Conservation (phyloP, 345 rosid species). For the Litchi chinensis region DNA sequence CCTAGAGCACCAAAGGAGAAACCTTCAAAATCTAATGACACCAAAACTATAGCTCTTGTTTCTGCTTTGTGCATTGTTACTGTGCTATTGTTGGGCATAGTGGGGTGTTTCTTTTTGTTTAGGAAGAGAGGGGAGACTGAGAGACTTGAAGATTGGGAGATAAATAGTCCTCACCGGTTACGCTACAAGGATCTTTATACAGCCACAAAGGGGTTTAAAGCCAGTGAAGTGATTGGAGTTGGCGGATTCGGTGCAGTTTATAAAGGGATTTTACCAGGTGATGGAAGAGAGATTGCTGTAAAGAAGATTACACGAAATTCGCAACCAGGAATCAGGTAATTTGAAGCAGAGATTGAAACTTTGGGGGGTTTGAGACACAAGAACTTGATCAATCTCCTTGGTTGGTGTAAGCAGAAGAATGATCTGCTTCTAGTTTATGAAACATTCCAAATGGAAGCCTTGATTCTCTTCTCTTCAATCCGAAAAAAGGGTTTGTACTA, state of each 20-base stretch:
- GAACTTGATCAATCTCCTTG: slow-evolving; percentile 70
- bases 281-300: slow-evolving; percentile 55
- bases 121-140: slow-evolving; percentile 25
- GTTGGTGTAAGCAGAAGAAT: slow-evolving; percentile 64
- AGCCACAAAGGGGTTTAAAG: slow-evolving; percentile 65
- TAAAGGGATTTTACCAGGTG: slow-evolving; percentile 47
- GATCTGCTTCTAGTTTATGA: slow-evolving; percentile 79
- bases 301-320: slow-evolving; percentile 65
- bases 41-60: slow-evolving; percentile 40
- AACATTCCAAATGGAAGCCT: slow-evolving; percentile 72
- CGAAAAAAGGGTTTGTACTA: slow-evolving; percentile 30
- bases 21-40: slow-evolving; percentile 13
- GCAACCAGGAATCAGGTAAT: slow-evolving; percentile 70
- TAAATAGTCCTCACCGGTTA: slow-evolving; percentile 73
- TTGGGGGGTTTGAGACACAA: slow-evolving; percentile 71
- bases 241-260: slow-evolving; percentile 83
- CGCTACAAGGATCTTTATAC: slow-evolving; percentile 52
- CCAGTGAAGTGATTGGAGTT: slow-evolving; percentile 60
- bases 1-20: slow-evolving; percentile 40
- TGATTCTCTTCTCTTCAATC: slow-evolving; percentile 43
- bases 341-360: slow-evolving; percentile 73
- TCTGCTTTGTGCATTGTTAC: slow-evolving; percentile 35
- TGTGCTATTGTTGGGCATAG: slow-evolving; percentile 31
- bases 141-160: slow-evolving; percentile 67
- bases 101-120: slow-evolving; percentile 23